Conservation (phyloP, 257 asterid species). For the Solanum stenotomum region DNA sequence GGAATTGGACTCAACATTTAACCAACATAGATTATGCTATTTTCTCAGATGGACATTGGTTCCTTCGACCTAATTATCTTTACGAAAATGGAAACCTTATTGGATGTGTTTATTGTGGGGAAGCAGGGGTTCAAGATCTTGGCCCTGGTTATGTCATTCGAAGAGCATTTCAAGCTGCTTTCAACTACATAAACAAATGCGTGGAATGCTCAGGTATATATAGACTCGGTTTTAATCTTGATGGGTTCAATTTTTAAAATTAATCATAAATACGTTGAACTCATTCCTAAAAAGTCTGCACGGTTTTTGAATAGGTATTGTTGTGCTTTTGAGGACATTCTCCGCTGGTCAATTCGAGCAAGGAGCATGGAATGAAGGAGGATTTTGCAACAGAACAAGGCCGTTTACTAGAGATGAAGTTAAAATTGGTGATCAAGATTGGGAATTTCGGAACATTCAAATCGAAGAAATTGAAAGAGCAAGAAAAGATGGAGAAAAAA, state of each 20-base stretch:
- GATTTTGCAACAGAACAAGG: conserved; percentile 27
- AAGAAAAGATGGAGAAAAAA: not conserved
- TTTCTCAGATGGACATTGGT: conserved; percentile 46
- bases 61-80: conserved; percentile 25
- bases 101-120: conserved; percentile 37
- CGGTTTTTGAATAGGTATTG: not conserved
- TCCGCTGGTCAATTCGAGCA: conserved; percentile 29
- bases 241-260: not conserved
- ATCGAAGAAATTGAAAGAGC: conserved; percentile 25
- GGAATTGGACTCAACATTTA: conserved; percentile 28
- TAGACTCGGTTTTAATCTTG: not conserved
- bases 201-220: conserved; percentile 10
- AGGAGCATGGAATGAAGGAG: conserved; percentile 40
- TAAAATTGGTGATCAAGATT: not conserved
- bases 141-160: conserved; percentile 26
- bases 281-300: not conserved
- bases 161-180: conserved; percentile 23
- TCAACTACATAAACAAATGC: conserved; percentile 23
- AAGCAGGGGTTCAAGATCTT: conserved; percentile 14
- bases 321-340: not conserved
- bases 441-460: conserved; percentile 20
- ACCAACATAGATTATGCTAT: conserved; percentile 26
- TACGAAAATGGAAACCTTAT: conserved; percentile 16
- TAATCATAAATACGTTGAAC: not conserved
- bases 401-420: conserved; percentile 18